Conservation (phyloP, 1,284 basidiomycete species). For the Moniliophthora roreri region DNA sequence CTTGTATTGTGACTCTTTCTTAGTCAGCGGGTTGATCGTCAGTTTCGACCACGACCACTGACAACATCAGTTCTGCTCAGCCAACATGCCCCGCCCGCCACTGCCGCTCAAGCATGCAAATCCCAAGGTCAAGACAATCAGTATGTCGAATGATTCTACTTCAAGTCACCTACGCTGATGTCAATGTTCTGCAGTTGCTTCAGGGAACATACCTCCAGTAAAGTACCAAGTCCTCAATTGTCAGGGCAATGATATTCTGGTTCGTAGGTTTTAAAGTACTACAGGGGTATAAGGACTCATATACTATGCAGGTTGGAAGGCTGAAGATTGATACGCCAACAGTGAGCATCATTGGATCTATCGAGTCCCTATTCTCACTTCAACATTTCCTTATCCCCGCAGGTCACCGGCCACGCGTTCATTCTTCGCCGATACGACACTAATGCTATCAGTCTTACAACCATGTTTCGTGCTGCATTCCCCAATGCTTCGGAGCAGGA, state of each 20-base stretch:
- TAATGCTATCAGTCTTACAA: conserved; percentile 91
- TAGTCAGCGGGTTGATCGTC: conserved; percentile 1
- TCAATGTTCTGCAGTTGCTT: conserved; percentile 28
- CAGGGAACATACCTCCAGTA: conserved; percentile 51
- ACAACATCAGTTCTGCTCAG: neutral
- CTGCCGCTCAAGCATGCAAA: conserved; percentile 42
- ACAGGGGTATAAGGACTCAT: conserved; percentile 10
- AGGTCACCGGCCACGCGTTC: conserved; percentile 85
- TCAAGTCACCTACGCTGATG: conserved; percentile 5
- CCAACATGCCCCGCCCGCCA: conserved; percentile 30
- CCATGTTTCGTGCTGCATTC: conserved; percentile 98
- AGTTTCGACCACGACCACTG: neutral
- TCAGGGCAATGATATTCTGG: conserved; percentile 82
- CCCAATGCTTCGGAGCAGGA: conserved; percentile 80
- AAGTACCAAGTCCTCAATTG: conserved; percentile 85
- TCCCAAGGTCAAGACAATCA: conserved; percentile 31
- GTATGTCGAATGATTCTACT: conserved; percentile 26
- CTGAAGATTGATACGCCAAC: conserved; percentile 88
- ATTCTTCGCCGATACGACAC: conserved; percentile 96
- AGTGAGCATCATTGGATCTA: conserved; percentile 42
- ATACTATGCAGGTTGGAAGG: conserved; percentile 68
- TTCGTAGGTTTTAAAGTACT: conserved; percentile 27
- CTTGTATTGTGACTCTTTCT: too few relatives aligned
- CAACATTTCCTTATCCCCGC: conserved; percentile 19
- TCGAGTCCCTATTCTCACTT: conserved; percentile 14